Base-by-base conservation (phyloP, 768 basidiomycete species). In the Boletus pseudo-olivaceus region DNA sequence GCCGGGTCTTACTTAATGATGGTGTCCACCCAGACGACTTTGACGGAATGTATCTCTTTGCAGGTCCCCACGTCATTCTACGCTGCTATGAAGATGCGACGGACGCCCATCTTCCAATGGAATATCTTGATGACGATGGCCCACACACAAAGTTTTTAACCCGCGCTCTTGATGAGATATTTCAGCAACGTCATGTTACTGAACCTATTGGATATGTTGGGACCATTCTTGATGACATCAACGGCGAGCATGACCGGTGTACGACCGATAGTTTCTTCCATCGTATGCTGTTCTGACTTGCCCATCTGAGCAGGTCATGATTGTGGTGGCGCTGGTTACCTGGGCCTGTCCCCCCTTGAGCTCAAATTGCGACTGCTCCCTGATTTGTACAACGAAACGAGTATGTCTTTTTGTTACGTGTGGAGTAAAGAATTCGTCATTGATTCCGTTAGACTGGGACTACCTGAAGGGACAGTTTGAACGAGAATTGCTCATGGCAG, bases 41-140 rank as follows among this genome's bases (percentile, higher is more conserved):
- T 27, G 3, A 34, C 1, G 56, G 54, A 5, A n/a, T 51, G 30
- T 56, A 15, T 37, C 54, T 56, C 17, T 56, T 56, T 51, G 54
- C 57, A 19, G 55, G 53, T n/a, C 57, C 57, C 9, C 54, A 51
- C n/a, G 5, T 33, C 19, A 15, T 58, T 33, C 45, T 58, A 33
- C 49, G 44, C 11, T 58, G 56, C 29, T 32, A 46, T 29, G 44
- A 56, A 38, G 55, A 58, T 5, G 45, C 7, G 19, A 50, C 43
- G 5, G 7, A n/a, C 1, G 2, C 5, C 2, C 35, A 49, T 35
- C 33, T 58, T 12, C 54, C 45, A 3, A 47, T 6, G 9, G 39
- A 11, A 34, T 23, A 50, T 20, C 17, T 47, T 7, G 20, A 17
- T 10, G 53, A 56, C 30, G 26, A 54, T n/a, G n/a, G n/a, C 8